These are phyloP conservation scores for Acidiella bohemica DNA, from an alignment of 495 filamentous ascomycete genomes.

Conservation along the genomic window DNA sequence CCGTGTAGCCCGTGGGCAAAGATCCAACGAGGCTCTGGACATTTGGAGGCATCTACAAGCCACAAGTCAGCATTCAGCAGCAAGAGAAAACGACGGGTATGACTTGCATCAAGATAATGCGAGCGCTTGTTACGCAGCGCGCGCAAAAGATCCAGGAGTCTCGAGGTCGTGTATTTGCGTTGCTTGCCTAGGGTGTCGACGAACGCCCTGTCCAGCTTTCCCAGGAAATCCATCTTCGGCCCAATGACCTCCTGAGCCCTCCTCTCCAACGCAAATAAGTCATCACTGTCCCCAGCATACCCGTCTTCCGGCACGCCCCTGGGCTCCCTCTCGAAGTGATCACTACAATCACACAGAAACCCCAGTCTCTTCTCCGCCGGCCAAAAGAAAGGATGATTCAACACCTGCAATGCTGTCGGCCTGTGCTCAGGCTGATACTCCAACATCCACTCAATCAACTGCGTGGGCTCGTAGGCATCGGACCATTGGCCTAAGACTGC, in stretches of 20 bases:
- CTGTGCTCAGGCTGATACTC: constrained; percentile 48
- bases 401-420: constrained; percentile 59
- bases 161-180: constrained; percentile 77
- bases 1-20: constrained; percentile 71
- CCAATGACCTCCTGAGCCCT: constrained; percentile 41
- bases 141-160: constrained; percentile 73
- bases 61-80: too few relatives aligned
- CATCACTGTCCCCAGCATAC: constrained; percentile 33
- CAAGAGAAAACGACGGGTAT: too few relatives aligned
- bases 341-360: constrained; percentile 86
- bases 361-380: constrained; percentile 65
- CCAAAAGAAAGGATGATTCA: constrained; percentile 97
- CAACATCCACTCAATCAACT: constrained; percentile 77
- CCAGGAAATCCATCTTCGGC: constrained; percentile 57
- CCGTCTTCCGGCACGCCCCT: constrained; percentile 50
- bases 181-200: constrained; percentile 83
- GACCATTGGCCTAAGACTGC: constrained; percentile 56
- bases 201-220: constrained; percentile 60
- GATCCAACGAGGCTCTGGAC: constrained; percentile 33
- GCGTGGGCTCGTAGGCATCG: constrained; percentile 70
- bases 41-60: constrained; percentile 31
- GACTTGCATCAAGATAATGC: constrained; percentile 34
- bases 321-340: constrained; percentile 85
- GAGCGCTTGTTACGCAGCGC: constrained; percentile 79
- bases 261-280: constrained; percentile 50